Evolutionary conservation across 805 yeast species (phyloP), one percentile per base, ranked within the genome.

Genomic region (Ogataea paraovalis): DNA sequence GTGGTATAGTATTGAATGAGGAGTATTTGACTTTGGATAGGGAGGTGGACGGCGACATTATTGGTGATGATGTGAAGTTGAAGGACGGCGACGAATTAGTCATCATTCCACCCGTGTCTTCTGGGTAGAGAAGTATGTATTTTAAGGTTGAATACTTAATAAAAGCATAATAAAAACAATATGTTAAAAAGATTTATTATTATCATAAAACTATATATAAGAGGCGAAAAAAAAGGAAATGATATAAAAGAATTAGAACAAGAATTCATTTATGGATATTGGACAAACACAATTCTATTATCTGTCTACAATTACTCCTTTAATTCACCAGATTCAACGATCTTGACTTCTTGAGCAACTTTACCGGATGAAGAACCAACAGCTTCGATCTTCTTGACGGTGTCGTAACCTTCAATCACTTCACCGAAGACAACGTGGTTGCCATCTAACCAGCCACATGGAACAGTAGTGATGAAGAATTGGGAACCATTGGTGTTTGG

Each of bases 401-500:
- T 73, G 62, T 90, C 96, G 65, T 75, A 69, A 59, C 97, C 97
- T 51, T 86, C 95, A 53, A 76, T 66, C 54, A 89, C 89, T 74
- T 90, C 96, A 64, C 97, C 97, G 64, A 91, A 91, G 51, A 91
- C 97, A 65, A 88, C 96, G 78, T 90, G 96, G 73, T 85, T 83
- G 54, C 96, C 96, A 65, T 90, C 95, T 70, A 91, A 79, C 92
- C 94, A 87, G 51, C 94, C 85, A 63, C 85, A 76, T 57, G 84
- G 76, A 46, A 87, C 91, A 49, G 96, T 89, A 70, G 97, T 89
- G 75, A 89, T 85, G 80, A 92, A 91, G 74, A 91, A 91, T 75
- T 91, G 98, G 47, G 97, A 90, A 49, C 97, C 97, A 75, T 92
- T 92, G 75, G 97, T 88, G 83, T 89, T 87, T 71, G 96, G 96